These are phyloP conservation scores for Pyrenula aspistea DNA, from an alignment of 495 filamentous ascomycete species.

Conservation along the genomic window DNA sequence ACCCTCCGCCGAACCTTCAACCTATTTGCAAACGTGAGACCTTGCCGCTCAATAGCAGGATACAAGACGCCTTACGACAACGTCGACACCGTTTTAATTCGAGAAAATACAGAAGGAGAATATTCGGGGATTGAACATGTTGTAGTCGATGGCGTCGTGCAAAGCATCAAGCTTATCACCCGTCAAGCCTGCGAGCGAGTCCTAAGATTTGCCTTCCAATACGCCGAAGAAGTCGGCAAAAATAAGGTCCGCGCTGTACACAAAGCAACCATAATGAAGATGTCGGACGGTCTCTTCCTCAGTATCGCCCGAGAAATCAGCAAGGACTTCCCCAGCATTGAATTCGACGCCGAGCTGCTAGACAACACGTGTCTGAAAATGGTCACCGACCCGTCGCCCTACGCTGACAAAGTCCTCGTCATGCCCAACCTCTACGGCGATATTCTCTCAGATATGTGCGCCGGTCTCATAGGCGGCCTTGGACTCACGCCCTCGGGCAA, in stretches of 20 bases:
- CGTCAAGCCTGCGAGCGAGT: conserved; percentile 86
- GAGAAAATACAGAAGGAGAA: conserved; percentile 99
- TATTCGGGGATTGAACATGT: conserved; percentile 99
- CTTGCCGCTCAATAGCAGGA: conserved; percentile 88
- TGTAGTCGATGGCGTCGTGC: conserved; percentile 93
- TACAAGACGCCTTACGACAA: conserved; percentile 98
- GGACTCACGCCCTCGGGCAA: conserved; percentile 95
- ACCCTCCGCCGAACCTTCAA: conserved; percentile 98
- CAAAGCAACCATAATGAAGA: conserved; percentile 99
- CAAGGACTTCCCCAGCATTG: conserved; percentile 87
- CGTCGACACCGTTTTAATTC: conserved; percentile 94
- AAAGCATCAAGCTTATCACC: conserved; percentile 99
- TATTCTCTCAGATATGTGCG: conserved; percentile 99
- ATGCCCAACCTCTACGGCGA: conserved; percentile 99
- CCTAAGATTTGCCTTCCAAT: conserved; percentile 92
- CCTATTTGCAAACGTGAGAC: conserved; percentile 97
- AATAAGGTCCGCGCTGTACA: conserved; percentile 94
- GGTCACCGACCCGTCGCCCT: conserved; percentile 82
- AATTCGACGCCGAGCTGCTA: conserved; percentile 92
- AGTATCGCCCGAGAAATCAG: conserved; percentile 67
- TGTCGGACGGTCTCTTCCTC: conserved; percentile 97
- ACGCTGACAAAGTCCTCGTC: conserved; percentile 98
- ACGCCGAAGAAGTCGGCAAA: conserved; percentile 81
- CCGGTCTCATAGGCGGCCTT: conserved; percentile 93
- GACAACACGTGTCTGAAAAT: conserved; percentile 99